Conservation (phyloP, 768 basidiomycete genomes). For the Lyophyllum decastes region DNA sequence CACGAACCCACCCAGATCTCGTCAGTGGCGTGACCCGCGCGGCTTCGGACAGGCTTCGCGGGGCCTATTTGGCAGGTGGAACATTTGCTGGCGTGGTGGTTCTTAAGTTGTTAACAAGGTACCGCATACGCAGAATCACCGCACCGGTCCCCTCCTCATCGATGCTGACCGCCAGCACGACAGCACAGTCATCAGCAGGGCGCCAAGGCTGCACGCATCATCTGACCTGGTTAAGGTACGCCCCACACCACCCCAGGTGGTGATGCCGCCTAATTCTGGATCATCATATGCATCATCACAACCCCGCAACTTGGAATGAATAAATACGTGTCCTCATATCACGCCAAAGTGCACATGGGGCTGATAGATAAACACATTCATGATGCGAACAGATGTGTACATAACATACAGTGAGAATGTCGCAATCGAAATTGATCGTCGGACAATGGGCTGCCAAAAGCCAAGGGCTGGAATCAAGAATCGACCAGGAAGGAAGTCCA, state of each 20-base stretch:
- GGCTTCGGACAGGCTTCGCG: neutral
- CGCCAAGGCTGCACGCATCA: neutral
- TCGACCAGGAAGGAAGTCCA: neutral
- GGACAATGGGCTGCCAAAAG: neutral
- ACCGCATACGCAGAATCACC: neutral
- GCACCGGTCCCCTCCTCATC: neutral
- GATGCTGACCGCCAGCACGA: neutral
- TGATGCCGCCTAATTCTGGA: neutral
- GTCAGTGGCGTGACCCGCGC: neutral
- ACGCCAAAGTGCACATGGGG: neutral
- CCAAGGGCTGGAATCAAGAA: neutral
- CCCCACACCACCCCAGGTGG: neutral
- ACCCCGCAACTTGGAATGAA: neutral
- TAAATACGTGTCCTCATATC: neutral
- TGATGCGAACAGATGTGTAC: conserved; percentile 2
- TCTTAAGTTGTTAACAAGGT: conserved; percentile 2
- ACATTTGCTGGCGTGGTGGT: neutral
- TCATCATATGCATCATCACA: neutral
- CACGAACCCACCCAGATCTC: neutral
- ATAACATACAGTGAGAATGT: neutral
- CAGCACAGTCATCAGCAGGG: neutral
- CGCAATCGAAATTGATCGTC: neutral
- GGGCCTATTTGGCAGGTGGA: neutral
- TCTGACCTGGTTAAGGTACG: neutral
- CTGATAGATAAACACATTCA: neutral